These are phyloP conservation scores for Tuctoria greenei DNA, from an alignment of 176 grass and related monocot genomes.

Conservation along the genomic window DNA sequence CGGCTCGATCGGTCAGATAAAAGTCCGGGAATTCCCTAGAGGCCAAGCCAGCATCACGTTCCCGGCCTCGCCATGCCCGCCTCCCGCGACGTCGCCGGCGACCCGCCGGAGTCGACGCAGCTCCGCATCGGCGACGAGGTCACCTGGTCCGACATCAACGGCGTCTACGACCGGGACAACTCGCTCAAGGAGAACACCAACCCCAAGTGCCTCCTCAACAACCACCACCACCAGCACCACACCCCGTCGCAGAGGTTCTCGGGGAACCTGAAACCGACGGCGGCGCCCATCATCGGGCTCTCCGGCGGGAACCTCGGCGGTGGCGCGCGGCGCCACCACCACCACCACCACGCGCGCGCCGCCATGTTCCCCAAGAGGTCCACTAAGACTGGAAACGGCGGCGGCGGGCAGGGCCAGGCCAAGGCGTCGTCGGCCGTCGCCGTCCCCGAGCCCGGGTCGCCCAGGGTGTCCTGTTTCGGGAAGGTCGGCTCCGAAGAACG, in stretches of 20 bases:
- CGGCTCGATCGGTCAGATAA: no score
- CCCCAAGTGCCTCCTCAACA: slow-evolving; percentile 66
- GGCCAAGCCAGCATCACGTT: no score
- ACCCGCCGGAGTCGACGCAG: slow-evolving; percentile 44
- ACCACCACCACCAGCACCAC: background rate
- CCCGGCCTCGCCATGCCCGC: slow-evolving; percentile 30
- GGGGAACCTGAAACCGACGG: no score
- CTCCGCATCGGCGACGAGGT: slow-evolving; percentile 47
- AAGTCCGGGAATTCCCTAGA: no score
- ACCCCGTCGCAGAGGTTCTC: slow-evolving; percentile 60
- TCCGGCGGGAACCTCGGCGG: slow-evolving; percentile 48
- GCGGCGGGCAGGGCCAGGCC: slow-evolving; percentile 50
- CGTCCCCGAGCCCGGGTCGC: slow-evolving; percentile 65
- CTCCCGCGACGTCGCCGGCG: background rate
- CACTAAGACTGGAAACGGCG: slow-evolving; percentile 19
- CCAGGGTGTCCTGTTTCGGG: slow-evolving; percentile 91
- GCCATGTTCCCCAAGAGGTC: slow-evolving; percentile 72
- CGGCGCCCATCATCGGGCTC: slow-evolving; percentile 69
- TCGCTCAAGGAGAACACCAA: slow-evolving; percentile 93
- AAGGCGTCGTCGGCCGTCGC: no score
- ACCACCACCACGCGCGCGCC: no score
- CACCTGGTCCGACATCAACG: slow-evolving; percentile 59
- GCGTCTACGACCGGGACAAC: slow-evolving; percentile 81
- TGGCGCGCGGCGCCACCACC: slow-evolving; percentile 22
- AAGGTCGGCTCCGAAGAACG: slow-evolving; percentile 83